These are phyloP conservation scores for Marasmius oreades DNA, from an alignment of 1,284 basidiomycete genomes.

Conservation along the genomic window DNA sequence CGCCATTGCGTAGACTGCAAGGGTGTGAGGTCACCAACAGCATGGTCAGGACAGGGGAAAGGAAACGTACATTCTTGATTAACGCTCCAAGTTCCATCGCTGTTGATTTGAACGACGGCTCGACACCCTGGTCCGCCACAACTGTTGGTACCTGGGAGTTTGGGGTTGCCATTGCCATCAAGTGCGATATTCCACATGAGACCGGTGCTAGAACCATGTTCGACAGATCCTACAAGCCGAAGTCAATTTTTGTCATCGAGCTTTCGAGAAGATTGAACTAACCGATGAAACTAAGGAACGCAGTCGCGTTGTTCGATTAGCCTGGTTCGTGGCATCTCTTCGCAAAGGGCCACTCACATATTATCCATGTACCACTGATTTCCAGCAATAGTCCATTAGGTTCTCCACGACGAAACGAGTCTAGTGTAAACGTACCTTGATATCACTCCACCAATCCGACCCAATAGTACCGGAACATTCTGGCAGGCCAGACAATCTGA, in stretches of 20 bases:
- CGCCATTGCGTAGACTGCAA: conserved; percentile 66
- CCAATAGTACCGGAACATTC: conserved; percentile 47
- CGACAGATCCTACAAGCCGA: conserved; percentile 42
- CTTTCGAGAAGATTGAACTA: background rate
- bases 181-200: conserved; percentile 77
- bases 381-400: conserved; percentile 11
- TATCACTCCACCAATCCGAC: conserved; percentile 76
- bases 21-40: background rate
- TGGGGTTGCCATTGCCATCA: conserved; percentile 57
- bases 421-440: conserved; percentile 47
- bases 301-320: background rate
- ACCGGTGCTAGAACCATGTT: conserved; percentile 45
- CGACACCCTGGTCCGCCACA: conserved; percentile 61
- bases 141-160: conserved; percentile 60
- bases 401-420: background rate
- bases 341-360: conserved; percentile 40
- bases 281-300: conserved; percentile 17
- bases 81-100: conserved; percentile 53
- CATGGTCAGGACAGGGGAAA: background rate
- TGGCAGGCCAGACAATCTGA: background rate
- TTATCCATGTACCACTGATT: conserved; percentile 72
- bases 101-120: conserved; percentile 62
- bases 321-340: background rate
- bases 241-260: background rate
- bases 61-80: conserved; percentile 66